Evolutionary conservation across 2,329 filamentous ascomycete species (phyloP), one percentile per base, ranked within the genome.

Genomic region (Pseudocercospora cruenta): DNA sequence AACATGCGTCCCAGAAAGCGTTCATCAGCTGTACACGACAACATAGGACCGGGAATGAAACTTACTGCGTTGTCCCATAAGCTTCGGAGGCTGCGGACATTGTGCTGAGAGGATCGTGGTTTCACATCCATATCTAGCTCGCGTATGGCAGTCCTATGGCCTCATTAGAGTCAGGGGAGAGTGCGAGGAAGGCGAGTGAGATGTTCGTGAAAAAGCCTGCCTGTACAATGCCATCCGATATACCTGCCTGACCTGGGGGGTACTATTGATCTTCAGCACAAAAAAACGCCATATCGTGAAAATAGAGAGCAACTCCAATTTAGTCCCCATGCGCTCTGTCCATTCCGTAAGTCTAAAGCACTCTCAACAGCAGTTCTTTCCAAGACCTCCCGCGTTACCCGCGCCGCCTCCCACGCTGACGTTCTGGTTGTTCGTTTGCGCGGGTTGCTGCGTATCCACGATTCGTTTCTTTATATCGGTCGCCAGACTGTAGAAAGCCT

Each of bases 401-500:
- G 66, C 68, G n/a, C 69, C 70, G 8, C 68, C 71, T 26, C 72
- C 74, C 12, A 78, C 77, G 45, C 73, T 70, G 28, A 78, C 77
- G 16, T 71, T 71, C 65, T 62, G 74, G 72, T 88, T 94, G 80
- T 96, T 94, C 82, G 55, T 58, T 96, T 94, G 81, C 96, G 90
- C 75, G 90, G 90, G 75, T 64, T 75, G 72, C 61, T 77, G 76
- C 70, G 90, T 96, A 80, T 98, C 94, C 81, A 97, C 95, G 80
- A 97, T 90, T 74, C 93, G 90, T 87, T 97, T 97, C 89, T 99
- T 99, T 85, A 99, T 98, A 78, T 98, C 94, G 71, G 91, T 88
- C 16, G 95, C 95, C 74, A 99, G 88, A 79, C 87, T 94, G 85
- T 96, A 98, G 80, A 99, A 99, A 19, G 95, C 95, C 84, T 97